Evolutionary conservation across 306 rosid genomes (phyloP).

Genomic region (Casuarina cunninghamiana): DNA sequence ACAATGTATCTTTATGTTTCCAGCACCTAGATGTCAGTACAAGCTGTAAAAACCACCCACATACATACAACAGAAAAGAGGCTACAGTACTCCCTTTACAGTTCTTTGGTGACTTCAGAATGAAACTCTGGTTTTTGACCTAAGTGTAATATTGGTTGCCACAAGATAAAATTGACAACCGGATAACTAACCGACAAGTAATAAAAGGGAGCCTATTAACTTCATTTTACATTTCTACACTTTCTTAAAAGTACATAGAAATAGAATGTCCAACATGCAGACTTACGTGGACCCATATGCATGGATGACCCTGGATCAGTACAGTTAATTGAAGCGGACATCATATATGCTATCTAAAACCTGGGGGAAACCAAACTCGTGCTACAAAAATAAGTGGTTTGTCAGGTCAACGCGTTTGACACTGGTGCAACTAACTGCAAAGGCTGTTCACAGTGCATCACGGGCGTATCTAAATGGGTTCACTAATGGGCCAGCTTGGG

Average conservation of each 20-base stretch:
- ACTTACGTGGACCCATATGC: not conserved
- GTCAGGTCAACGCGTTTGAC: not conserved
- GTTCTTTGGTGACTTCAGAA: not conserved
- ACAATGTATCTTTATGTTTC: not conserved
- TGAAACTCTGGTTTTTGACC: not conserved
- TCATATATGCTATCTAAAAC: not conserved
- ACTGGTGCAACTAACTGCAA: not conserved
- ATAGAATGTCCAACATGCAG: not conserved
- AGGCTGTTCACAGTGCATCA: not conserved
- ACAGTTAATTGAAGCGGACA: not conserved
- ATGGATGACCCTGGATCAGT: not conserved
- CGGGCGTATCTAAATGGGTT: slow-evolving; percentile 22
- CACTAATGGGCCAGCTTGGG: slow-evolving; percentile 30
- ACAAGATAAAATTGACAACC: not conserved
- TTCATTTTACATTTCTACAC: not conserved
- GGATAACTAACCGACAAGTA: not conserved
- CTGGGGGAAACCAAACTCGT: slow-evolving; percentile 2
- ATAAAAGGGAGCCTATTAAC: not conserved
- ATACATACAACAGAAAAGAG: not conserved
- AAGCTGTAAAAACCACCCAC: not conserved
- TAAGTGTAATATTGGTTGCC: not conserved
- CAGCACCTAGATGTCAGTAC: not conserved
- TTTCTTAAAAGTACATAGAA: not conserved
- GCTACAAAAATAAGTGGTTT: not conserved
- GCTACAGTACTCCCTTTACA: not conserved